Evolutionary conservation across 306 rosid species (phyloP).

Genomic region (Prunus mume): DNA sequence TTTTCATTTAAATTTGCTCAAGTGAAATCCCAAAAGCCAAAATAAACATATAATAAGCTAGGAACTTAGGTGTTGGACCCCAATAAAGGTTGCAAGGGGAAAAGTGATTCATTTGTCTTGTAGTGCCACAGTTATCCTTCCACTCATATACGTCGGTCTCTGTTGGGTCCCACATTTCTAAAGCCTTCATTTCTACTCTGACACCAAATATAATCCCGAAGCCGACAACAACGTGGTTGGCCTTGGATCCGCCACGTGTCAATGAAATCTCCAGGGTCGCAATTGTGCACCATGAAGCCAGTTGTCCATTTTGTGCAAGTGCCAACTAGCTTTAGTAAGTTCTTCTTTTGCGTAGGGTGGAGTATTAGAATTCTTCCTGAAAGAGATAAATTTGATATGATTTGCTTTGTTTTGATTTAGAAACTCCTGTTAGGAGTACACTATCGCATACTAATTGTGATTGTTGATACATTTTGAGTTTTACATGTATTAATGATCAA

Average conservation of each 20-base stretch:
- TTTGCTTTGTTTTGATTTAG: no score
- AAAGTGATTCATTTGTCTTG: constrained; percentile 2
- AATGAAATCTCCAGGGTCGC: neutral
- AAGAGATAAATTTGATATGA: neutral
- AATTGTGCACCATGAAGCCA: neutral
- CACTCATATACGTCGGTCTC: neutral
- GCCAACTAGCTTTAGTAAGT: neutral
- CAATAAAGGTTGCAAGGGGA: neutral
- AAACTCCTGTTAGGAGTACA: no score
- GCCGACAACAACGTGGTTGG: neutral
- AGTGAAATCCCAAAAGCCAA: neutral
- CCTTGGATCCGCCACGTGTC: constrained; percentile 1
- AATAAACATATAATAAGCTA: neutral
- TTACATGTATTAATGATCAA: no score
- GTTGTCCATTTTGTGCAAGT: neutral
- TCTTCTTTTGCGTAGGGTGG: neutral
- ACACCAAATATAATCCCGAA: neutral
- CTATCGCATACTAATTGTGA: no score
- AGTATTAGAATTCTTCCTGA: neutral
- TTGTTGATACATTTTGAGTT: no score
- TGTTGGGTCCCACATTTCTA: neutral
- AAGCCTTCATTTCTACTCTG: neutral
- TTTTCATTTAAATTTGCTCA: neutral
- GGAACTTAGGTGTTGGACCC: no score
- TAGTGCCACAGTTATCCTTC: neutral